phyloP scores from a whole-genome alignment of 176 grass and related monocot species.

The Ananas comosus region DNA sequence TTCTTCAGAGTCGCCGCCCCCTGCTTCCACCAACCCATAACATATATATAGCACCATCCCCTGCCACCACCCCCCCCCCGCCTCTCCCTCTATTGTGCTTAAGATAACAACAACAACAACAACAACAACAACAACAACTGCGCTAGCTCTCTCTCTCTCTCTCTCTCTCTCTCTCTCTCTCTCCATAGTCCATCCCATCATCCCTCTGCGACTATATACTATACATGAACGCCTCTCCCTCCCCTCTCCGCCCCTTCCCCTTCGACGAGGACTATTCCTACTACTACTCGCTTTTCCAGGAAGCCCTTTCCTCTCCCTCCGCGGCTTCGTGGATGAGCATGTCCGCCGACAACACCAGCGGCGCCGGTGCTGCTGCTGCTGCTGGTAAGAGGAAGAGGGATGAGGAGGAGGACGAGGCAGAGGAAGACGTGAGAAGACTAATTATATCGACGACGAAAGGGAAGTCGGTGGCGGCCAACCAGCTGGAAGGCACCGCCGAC shows the following conservation, averaged over 20 bases:
- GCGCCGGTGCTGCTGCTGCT: neutral
- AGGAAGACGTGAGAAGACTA: neutral
- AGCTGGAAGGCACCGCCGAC: too few species aligned
- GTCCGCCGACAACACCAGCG: neutral
- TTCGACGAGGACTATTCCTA: slow-evolving; percentile 25
- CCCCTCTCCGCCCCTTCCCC: slow-evolving; percentile 14
- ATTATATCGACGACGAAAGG: too few species aligned
- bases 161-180: neutral
- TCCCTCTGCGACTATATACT: neutral
- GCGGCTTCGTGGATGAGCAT: too few species aligned
- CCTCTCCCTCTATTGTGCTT: too few species aligned
- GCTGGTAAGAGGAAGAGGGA: slow-evolving; percentile 30
- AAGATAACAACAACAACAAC: neutral
- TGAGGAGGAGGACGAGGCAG: slow-evolving; percentile 3
- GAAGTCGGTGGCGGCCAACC: too few species aligned
- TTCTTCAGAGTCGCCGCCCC: slow-evolving; percentile 16
- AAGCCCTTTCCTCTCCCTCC: neutral
- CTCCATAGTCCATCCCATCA: neutral
- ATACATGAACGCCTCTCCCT: slow-evolving; percentile 29
- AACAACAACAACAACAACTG: neutral
- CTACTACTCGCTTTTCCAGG: slow-evolving; percentile 26
- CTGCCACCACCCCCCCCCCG: too few species aligned
- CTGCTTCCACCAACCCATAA: neutral
- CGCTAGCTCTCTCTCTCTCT: neutral
- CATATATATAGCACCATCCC: neutral